phyloP scores from a whole-genome alignment of 495 filamentous ascomycete species.

The Daldinia vernicosa region DNA sequence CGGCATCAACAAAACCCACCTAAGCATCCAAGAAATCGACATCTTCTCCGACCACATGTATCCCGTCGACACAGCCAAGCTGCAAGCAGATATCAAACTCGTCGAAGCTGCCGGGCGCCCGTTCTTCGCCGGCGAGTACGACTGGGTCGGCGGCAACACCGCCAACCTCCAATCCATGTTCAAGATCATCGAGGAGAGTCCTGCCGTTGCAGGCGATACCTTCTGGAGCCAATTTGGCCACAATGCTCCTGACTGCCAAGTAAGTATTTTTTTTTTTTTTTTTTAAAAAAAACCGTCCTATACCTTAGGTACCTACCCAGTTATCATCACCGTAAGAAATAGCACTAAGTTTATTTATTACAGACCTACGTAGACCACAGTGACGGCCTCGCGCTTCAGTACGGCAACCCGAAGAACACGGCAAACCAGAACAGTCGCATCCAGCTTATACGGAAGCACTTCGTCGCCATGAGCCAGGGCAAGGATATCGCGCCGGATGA shows the following conservation, averaged over 20 bases:
- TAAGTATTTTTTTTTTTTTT: slow-evolving; percentile 44
- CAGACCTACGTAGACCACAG: slow-evolving; percentile 52
- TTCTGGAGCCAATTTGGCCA: slow-evolving; percentile 65
- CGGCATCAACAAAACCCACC: slow-evolving; percentile 61
- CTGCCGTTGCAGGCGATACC: slow-evolving; percentile 54
- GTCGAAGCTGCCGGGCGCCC: slow-evolving; percentile 53
- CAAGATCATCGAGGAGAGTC: slow-evolving; percentile 53
- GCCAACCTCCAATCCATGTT: slow-evolving; percentile 56
- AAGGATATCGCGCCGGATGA: slow-evolving; percentile 33
- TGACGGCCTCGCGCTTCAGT: slow-evolving; percentile 60
- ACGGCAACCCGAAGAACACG: slow-evolving; percentile 58
- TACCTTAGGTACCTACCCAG: rapidly evolving
- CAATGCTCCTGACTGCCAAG: slow-evolving; percentile 59
- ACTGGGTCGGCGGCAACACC: slow-evolving; percentile 54
- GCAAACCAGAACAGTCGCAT: slow-evolving; percentile 52
- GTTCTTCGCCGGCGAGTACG: slow-evolving; percentile 63
- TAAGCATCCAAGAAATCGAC: slow-evolving; percentile 58
- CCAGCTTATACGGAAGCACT: slow-evolving; percentile 55
- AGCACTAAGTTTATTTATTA: background rate
- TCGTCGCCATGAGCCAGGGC: slow-evolving; percentile 54
- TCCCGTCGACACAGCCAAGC: slow-evolving; percentile 54
- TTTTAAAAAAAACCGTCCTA: background rate
- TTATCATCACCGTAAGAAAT: background rate
- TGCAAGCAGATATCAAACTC: slow-evolving; percentile 53
- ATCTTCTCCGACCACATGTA: slow-evolving; percentile 65